Evolutionary conservation across 371 early-diverging fungal species (phyloP).

Genomic region (Parasitella parasitica): DNA sequence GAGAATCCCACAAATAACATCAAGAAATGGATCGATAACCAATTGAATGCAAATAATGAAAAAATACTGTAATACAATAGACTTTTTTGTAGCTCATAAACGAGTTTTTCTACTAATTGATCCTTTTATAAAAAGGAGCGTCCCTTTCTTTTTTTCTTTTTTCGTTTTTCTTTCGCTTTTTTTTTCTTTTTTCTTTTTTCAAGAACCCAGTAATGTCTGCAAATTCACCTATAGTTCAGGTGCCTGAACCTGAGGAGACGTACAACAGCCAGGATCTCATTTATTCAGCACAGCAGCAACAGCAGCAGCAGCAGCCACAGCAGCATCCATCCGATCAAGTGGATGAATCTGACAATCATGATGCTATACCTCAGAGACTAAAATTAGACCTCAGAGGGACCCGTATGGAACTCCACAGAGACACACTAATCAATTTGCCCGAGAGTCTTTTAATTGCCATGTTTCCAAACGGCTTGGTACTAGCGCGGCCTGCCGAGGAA

Average conservation of each 20-base stretch:
- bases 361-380: conserved; percentile 59
- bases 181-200: neutral
- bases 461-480: conserved; percentile 79
- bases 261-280: conserved; percentile 17
- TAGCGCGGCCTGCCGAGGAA: conserved; percentile 49
- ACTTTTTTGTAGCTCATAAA: conserved; percentile 11
- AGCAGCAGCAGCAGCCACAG: neutral
- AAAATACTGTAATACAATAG: neutral
- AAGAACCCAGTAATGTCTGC: conserved; percentile 32
- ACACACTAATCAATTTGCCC: conserved; percentile 71
- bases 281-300: conserved; percentile 20
- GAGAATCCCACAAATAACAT: neutral
- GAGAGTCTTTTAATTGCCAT: conserved; percentile 79
- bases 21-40: neutral
- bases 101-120: conserved; percentile 8
- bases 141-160: neutral
- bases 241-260: conserved; percentile 32
- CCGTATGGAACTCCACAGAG: conserved; percentile 71
- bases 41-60: neutral
- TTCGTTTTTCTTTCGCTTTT: neutral
- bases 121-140: conserved; percentile 1
- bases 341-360: conserved; percentile 38
- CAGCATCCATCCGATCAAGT: conserved; percentile 20
- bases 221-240: conserved; percentile 46
- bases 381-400: conserved; percentile 73